Percentiles rank a stretch among this genome's conserved stretches.
Evolutionary conservation across 345 rosid genomes (phyloP).

Genomic region (Linum trigynum): DNA sequence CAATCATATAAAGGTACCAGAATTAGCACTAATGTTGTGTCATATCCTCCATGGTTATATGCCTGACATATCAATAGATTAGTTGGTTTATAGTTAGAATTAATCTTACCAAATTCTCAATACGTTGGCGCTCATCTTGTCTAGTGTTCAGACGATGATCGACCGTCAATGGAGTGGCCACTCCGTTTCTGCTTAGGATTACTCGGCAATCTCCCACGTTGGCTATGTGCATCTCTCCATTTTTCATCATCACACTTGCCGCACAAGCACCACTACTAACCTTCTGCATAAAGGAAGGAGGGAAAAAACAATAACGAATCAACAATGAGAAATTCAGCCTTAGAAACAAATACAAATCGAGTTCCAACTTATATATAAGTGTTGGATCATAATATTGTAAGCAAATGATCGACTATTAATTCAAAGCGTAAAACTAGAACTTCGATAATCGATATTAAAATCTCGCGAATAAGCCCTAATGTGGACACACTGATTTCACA

Average conservation of each 20-base stretch:
- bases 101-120: slow-evolving; percentile 31
- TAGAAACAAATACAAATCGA: too few species aligned
- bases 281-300: slow-evolving; percentile 19
- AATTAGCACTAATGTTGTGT: too few species aligned
- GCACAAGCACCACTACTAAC: slow-evolving; percentile 43
- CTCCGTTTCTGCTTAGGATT: slow-evolving; percentile 37
- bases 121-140: slow-evolving; percentile 39
- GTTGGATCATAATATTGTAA: too few species aligned
- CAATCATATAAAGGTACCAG: neutral
- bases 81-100: neutral
- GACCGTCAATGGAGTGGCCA: slow-evolving; percentile 27
- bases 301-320: neutral
- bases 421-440: neutral
- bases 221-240: slow-evolving; percentile 33
- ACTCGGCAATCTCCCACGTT: slow-evolving; percentile 47
- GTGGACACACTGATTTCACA: neutral
- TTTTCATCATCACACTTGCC: slow-evolving; percentile 31
- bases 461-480: neutral
- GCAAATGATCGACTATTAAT: too few species aligned
- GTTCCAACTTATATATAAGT: too few species aligned
- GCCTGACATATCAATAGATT: neutral
- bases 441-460: neutral
- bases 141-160: slow-evolving; percentile 30
- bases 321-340: too few species aligned
- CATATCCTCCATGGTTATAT: too few species aligned